These are phyloP conservation scores for Rozella allomycis DNA, from an alignment of 371 early-diverging fungal genomes.

Conservation along the genomic window DNA sequence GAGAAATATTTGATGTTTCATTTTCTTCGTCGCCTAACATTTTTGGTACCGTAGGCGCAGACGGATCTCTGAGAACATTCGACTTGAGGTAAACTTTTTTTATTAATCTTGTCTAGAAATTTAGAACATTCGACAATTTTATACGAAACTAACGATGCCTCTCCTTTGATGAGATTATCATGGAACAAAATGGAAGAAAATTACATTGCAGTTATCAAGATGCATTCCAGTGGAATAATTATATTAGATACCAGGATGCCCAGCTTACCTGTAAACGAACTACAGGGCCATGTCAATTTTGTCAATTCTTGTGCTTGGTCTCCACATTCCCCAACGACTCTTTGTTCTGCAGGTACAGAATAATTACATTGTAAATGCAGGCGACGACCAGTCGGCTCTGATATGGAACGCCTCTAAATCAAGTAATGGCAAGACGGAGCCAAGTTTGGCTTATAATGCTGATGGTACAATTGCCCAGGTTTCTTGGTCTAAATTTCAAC, in stretches of 20 bases:
- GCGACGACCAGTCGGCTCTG: no score
- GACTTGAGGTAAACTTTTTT: slow-evolving; percentile 65
- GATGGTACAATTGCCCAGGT: slow-evolving; percentile 44
- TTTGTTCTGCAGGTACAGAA: slow-evolving; percentile 56
- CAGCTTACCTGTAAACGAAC: slow-evolving; percentile 56
- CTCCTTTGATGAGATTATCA: slow-evolving; percentile 55
- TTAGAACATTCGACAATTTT: slow-evolving; percentile 86
- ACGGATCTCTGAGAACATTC: slow-evolving; percentile 88
- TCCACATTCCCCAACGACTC: slow-evolving; percentile 39
- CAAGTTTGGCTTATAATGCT: slow-evolving; percentile 42
- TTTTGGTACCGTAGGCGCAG: slow-evolving; percentile 90
- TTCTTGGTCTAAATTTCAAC: slow-evolving; percentile 37
- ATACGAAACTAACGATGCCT: slow-evolving; percentile 46
- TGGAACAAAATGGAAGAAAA: slow-evolving; percentile 74
- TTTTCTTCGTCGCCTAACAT: slow-evolving; percentile 61
- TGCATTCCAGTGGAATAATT: slow-evolving; percentile 49
- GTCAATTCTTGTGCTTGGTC: slow-evolving; percentile 64
- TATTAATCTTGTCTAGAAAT: slow-evolving; percentile 11
- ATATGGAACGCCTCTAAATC: no score
- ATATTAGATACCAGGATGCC: slow-evolving; percentile 80
- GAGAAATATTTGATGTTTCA: slow-evolving; percentile 84
- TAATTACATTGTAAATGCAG: no score
- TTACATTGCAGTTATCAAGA: slow-evolving; percentile 69
- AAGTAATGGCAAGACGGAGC: no score
- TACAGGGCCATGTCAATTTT: slow-evolving; percentile 46